Evolutionary conservation across 345 rosid genomes (phyloP), one percentile per base, ranked within the genome.

Genomic region (Noccaea bulbosa): DNA sequence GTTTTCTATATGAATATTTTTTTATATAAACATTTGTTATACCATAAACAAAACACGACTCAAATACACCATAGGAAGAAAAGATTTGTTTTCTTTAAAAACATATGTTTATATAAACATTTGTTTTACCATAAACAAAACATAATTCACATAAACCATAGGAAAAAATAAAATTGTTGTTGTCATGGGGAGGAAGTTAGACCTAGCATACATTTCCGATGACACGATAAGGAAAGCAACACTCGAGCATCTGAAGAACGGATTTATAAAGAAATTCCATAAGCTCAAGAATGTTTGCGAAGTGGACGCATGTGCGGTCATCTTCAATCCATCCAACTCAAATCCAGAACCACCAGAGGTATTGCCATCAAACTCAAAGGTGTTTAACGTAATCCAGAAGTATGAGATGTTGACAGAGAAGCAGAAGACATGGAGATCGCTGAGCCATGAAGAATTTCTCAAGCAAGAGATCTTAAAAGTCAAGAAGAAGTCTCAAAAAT

Each of bases 231-330:
- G 65, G 15, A 15, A 27, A 24, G 3, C n/a, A 69, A 1, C 73
- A 10, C 48, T 58, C 49, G 27, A 14, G 4, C 24, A 0, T 0
- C 47, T 44, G 11, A 38, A 9, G 10, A 11, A 10, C 4, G 30
- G 7, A 7, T 0, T 69, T 4, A 22, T 14, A 4, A 37, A 69
- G 20, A 45, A 68, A 35, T 55, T 68, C 37, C 1, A 27, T 2
- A 49, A 58, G 6, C 5, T 58, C 65, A 39, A 9, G 38, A 8
- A 1, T n/a, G 7, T 58, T 3, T 58, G 65, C 12, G 38, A 7
- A 5, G 32, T 69, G 0, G 48, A 47, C 4, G 47, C 37, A n/a
- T 68, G 64, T 33, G 72, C 64, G 0, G 7, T 55, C 55, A 55
- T 68, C 15, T 12, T 11, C 54, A 4, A 44, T 5, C 37, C 17